Conservation (phyloP, 179 eudicot species). For the Pouteria campechiana region DNA sequence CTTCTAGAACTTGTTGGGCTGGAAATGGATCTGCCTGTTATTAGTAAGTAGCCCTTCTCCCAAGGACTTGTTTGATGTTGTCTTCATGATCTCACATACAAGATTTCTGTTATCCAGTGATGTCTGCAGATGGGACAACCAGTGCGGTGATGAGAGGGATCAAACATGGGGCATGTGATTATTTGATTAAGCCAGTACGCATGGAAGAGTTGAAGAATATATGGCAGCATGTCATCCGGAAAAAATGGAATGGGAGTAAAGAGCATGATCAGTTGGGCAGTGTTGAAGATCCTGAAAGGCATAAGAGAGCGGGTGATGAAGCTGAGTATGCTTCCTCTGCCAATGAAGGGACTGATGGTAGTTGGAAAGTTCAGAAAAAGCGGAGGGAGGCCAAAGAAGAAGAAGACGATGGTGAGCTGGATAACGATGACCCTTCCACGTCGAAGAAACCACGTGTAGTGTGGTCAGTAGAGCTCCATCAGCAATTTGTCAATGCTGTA, state of each 20-base stretch:
- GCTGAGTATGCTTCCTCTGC: slow-evolving; percentile 35
- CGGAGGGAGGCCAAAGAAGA: slow-evolving; percentile 42
- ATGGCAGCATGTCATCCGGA: slow-evolving; percentile 62
- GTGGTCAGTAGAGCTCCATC: slow-evolving; percentile 62
- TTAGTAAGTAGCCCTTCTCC: slow-evolving; percentile 26
- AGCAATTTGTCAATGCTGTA: slow-evolving; percentile 51
- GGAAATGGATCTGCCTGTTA: slow-evolving; percentile 65
- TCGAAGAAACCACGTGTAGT: slow-evolving; percentile 54
- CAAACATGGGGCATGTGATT: slow-evolving; percentile 63
- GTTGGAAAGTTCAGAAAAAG: slow-evolving; percentile 21
- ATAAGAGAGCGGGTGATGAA: slow-evolving; percentile 25
- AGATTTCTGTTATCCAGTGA: slow-evolving; percentile 25
- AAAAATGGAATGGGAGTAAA: slow-evolving; percentile 31
- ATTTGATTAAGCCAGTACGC: slow-evolving; percentile 52
- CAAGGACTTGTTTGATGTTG: not conserved
- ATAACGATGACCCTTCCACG: slow-evolving; percentile 31
- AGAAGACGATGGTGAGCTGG: slow-evolving; percentile 34
- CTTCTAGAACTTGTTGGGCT: slow-evolving; percentile 58
- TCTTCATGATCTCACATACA: not conserved
- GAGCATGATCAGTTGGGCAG: slow-evolving; percentile 30
- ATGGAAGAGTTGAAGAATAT: slow-evolving; percentile 48
- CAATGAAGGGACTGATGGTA: slow-evolving; percentile 29
- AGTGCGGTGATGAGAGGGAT: slow-evolving; percentile 45
- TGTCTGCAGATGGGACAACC: slow-evolving; percentile 57
- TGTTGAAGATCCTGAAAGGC: slow-evolving; percentile 28